Evolutionary conservation across 1,284 basidiomycete genomes (phyloP).

Genomic region (Boletus calvinii): DNA sequence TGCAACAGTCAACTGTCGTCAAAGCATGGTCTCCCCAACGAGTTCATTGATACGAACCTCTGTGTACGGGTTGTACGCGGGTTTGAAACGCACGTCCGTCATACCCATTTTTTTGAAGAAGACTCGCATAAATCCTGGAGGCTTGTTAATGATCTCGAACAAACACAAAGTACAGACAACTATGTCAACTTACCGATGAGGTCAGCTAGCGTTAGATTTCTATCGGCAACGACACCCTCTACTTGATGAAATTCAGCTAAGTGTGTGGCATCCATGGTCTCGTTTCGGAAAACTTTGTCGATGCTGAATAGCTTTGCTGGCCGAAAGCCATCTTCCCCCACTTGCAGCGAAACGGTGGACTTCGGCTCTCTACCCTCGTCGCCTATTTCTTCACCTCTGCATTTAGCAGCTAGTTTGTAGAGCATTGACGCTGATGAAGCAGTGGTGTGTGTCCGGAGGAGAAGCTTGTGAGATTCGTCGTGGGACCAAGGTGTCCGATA

Average conservation of each 20-base stretch:
- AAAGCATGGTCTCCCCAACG: background rate
- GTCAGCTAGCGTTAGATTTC: slow-evolving; percentile 92
- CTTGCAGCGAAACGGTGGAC: slow-evolving; percentile 29
- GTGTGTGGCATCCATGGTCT: slow-evolving; percentile 99
- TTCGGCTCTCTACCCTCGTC: slow-evolving; percentile 37
- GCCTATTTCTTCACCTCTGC: slow-evolving; percentile 60
- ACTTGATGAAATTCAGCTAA: slow-evolving; percentile 99
- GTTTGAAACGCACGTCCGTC: slow-evolving; percentile 92
- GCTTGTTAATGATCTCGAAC: background rate
- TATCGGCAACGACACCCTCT: slow-evolving; percentile 97
- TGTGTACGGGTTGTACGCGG: slow-evolving; percentile 96
- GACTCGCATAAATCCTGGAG: slow-evolving; percentile 90
- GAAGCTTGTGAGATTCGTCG: slow-evolving; percentile 87
- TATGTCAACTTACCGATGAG: slow-evolving; percentile 70
- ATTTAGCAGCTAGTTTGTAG: slow-evolving; percentile 82
- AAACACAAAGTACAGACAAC: background rate
- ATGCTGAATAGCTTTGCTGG: slow-evolving; percentile 98
- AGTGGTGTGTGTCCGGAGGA: slow-evolving; percentile 97
- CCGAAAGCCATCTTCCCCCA: slow-evolving; percentile 75
- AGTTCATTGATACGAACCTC: slow-evolving; percentile 55
- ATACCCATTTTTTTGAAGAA: slow-evolving; percentile 99
- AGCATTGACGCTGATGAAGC: slow-evolving; percentile 95
- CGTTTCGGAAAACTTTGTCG: slow-evolving; percentile 98
- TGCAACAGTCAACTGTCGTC: slow-evolving; percentile 33
- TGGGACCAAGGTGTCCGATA: slow-evolving; percentile 97